phyloP scores from a whole-genome alignment of 495 filamentous ascomycete genomes.

The Daldinia concentrica region DNA sequence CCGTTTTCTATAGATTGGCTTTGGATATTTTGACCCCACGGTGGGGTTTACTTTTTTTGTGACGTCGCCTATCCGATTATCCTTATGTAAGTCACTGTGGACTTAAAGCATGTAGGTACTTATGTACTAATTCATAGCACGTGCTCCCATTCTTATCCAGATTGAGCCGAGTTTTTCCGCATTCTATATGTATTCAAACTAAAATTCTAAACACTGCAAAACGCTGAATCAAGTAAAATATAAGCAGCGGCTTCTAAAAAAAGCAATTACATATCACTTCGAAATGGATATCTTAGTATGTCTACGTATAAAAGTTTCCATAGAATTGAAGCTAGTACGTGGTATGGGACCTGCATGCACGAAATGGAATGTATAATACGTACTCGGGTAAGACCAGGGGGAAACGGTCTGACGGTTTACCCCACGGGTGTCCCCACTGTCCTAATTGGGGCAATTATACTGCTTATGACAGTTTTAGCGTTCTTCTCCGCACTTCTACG shows the following conservation, averaged over 20 bases:
- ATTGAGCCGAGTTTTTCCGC: neutral
- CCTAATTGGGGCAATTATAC: neutral
- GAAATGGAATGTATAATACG: neutral
- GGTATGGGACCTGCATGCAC: neutral
- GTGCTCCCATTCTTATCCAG: neutral
- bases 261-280: neutral
- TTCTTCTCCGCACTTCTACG: conserved; percentile 7
- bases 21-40: conserved; percentile 42
- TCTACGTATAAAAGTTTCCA: neutral
- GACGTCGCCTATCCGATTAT: conserved; percentile 12
- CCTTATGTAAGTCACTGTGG: neutral
- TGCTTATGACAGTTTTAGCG: neutral
- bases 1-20: neutral
- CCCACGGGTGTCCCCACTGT: conserved; percentile 8
- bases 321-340: neutral
- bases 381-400: neutral
- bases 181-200: neutral
- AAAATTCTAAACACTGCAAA: neutral
- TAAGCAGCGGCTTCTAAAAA: neutral
- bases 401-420: neutral
- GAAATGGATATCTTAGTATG: neutral
- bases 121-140: neutral
- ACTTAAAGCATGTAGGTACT: neutral
- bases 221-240: neutral
- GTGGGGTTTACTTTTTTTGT: conserved; percentile 38